A percentile compares a stretch with the other conserved stretches of the same genome.
Evolutionary conservation across 2,329 filamentous ascomycete genomes (phyloP).

Genomic region (Madurella fahalii): DNA sequence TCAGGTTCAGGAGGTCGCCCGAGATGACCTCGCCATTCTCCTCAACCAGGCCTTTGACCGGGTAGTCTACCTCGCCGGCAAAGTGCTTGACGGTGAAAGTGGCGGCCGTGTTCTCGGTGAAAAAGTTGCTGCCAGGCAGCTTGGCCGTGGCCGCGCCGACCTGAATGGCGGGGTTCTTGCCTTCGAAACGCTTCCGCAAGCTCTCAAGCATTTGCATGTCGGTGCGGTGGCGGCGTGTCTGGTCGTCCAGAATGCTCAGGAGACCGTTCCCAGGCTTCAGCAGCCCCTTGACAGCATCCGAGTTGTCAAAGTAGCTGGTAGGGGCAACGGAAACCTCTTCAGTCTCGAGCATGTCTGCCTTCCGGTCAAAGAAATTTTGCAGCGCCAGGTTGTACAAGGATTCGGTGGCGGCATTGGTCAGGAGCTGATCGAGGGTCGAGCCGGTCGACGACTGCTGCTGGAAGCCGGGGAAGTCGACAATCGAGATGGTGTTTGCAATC

Average conservation of each 20-base stretch:
- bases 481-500: constrained; percentile 88
- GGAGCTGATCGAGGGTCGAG: constrained; percentile 82
- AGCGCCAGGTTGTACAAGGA: constrained; percentile 88
- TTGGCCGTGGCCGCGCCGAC: constrained; percentile 71
- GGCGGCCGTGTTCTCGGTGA: constrained; percentile 74
- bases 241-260: constrained; percentile 91
- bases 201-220: constrained; percentile 90
- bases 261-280: constrained; percentile 91
- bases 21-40: constrained; percentile 96
- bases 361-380: constrained; percentile 93
- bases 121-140: constrained; percentile 84
- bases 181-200: constrained; percentile 85
- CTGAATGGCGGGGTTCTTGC: constrained; percentile 86
- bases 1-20: constrained; percentile 90
- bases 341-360: constrained; percentile 86
- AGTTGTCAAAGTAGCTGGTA: constrained; percentile 97
- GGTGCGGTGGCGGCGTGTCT: constrained; percentile 82
- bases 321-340: constrained; percentile 88
- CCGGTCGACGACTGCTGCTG: constrained; percentile 77
- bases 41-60: constrained; percentile 79
- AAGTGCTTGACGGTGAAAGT: constrained; percentile 92
- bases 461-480: constrained; percentile 96
- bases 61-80: constrained; percentile 93
- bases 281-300: constrained; percentile 85
- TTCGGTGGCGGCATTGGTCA: constrained; percentile 92